Percentiles rank a stretch among this genome's conserved stretches.
phyloP scores from a whole-genome alignment of 495 filamentous ascomycete genomes.

The Penicillium lagena region DNA sequence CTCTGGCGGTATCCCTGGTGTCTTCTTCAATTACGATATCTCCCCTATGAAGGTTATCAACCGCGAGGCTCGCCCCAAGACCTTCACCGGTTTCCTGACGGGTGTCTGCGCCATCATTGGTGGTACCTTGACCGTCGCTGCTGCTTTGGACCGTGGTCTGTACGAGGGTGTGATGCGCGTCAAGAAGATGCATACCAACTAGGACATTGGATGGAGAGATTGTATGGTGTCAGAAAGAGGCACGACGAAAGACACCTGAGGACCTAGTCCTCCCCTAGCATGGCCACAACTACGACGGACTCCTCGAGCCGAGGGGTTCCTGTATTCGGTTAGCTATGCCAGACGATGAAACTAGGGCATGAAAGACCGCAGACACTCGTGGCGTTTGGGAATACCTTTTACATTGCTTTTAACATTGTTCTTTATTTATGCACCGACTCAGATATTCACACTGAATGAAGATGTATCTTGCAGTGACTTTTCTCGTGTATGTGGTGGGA shows the following conservation, averaged over 20 bases:
- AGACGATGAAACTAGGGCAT: constrained; percentile 1
- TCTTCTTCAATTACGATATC: constrained; percentile 99
- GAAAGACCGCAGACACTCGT: constrained; percentile 14
- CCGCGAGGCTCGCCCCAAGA: constrained; percentile 80
- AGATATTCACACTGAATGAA: neutral
- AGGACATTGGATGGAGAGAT: constrained; percentile 3
- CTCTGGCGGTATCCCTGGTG: constrained; percentile 84
- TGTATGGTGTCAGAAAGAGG: constrained; percentile 2
- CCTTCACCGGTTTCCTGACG: constrained; percentile 83
- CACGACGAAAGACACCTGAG: neutral
- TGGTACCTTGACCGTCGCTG: constrained; percentile 91
- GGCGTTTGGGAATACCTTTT: constrained; percentile 27
- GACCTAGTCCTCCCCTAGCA: neutral
- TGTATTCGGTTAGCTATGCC: neutral
- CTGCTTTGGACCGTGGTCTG: constrained; percentile 82
- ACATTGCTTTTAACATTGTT: constrained; percentile 2
- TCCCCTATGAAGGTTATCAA: constrained; percentile 99
- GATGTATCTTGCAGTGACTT: too few relatives aligned
- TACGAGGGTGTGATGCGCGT: constrained; percentile 82
- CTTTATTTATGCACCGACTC: constrained; percentile 2
- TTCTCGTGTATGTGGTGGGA: too few relatives aligned
- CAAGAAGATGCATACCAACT: constrained; percentile 71
- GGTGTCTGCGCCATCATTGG: constrained; percentile 93
- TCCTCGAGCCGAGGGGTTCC: neutral
- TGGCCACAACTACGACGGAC: too few relatives aligned